These are phyloP conservation scores for Phytophthora hybrid DNA, from an alignment of 352 stramenopile genomes.

Conservation along the genomic window DNA sequence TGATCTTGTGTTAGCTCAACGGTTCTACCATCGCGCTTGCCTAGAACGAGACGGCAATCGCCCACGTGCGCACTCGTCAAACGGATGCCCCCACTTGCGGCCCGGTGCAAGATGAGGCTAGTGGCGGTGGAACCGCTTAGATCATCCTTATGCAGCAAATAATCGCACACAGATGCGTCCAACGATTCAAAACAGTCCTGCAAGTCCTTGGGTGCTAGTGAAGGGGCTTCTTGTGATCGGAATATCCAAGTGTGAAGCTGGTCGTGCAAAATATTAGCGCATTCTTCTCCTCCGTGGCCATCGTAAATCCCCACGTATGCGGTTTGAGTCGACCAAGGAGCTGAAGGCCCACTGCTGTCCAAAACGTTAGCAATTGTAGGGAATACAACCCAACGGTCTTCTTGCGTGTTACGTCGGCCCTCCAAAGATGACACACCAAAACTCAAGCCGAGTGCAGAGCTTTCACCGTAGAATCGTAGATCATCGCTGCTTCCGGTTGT, in stretches of 20 bases:
- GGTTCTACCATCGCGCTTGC: constrained; percentile 45
- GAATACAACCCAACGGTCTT: constrained; percentile 77
- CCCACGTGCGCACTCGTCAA: constrained; percentile 72
- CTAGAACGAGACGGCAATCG: constrained; percentile 77
- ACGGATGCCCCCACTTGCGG: constrained; percentile 22
- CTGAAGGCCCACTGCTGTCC: constrained; percentile 8
- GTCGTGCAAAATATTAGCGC: constrained; percentile 75
- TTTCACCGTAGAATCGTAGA: constrained; percentile 57
- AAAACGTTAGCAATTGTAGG: constrained; percentile 42
- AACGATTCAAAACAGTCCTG: constrained; percentile 66
- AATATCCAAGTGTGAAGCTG: constrained; percentile 81
- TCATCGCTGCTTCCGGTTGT: constrained; percentile 25
- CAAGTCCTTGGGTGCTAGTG: constrained; percentile 36
- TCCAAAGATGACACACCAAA: constrained; percentile 67
- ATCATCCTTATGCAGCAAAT: constrained; percentile 74
- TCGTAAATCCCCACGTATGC: constrained; percentile 86
- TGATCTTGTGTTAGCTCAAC: constrained; percentile 77
- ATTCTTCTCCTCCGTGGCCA: constrained; percentile 82
- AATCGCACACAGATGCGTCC: constrained; percentile 76
- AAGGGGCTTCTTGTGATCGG: constrained; percentile 37
- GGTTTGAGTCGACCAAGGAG: constrained; percentile 23
- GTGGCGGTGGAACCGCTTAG: constrained; percentile 85
- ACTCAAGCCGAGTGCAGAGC: constrained; percentile 39
- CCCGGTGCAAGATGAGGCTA: constrained; percentile 51
- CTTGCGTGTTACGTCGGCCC: constrained; percentile 71